These are phyloP conservation scores for Diaporthe nobilis DNA, from an alignment of 2,329 filamentous ascomycete species.

Conservation along the genomic window DNA sequence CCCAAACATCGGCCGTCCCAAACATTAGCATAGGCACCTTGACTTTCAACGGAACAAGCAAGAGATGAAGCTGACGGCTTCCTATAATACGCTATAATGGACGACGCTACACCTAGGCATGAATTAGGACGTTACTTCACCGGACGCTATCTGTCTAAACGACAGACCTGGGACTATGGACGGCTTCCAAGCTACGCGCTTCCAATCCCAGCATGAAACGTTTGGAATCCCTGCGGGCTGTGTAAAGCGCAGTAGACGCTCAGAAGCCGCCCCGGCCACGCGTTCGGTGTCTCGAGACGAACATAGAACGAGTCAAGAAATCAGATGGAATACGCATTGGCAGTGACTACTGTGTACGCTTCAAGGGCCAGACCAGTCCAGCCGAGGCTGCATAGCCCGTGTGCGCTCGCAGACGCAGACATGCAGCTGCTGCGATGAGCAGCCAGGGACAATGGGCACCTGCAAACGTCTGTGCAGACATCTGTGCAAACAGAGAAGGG, in stretches of 20 bases:
- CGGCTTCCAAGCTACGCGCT: not conserved
- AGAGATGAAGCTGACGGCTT: slow-evolving; percentile 6
- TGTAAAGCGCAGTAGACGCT: not conserved
- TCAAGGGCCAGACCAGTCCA: not conserved
- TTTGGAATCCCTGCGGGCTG: slow-evolving; percentile 11
- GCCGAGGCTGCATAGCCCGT: not conserved
- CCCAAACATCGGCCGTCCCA: slow-evolving; percentile 15
- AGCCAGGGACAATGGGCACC: not conserved
- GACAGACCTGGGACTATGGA: not conserved
- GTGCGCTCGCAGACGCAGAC: not conserved
- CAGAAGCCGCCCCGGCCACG: slow-evolving; percentile 28
- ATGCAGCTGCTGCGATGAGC: not conserved
- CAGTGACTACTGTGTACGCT: slow-evolving; percentile 1
- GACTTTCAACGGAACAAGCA: not conserved
- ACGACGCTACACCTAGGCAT: not conserved
- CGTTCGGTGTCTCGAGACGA: slow-evolving; percentile 32
- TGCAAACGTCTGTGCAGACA: slow-evolving; percentile 5
- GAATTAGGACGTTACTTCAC: not conserved
- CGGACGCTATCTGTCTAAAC: not conserved
- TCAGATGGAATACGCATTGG: slow-evolving; percentile 22
- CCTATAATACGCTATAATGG: slow-evolving; percentile 1
- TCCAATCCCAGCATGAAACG: slow-evolving; percentile 7
- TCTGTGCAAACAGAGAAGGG: not conserved
- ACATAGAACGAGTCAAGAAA: slow-evolving; percentile 26
- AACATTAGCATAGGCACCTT: not conserved